Base-by-base conservation (phyloP, 805 yeast genomes). In the Zygoascus flipseniorum region DNA sequence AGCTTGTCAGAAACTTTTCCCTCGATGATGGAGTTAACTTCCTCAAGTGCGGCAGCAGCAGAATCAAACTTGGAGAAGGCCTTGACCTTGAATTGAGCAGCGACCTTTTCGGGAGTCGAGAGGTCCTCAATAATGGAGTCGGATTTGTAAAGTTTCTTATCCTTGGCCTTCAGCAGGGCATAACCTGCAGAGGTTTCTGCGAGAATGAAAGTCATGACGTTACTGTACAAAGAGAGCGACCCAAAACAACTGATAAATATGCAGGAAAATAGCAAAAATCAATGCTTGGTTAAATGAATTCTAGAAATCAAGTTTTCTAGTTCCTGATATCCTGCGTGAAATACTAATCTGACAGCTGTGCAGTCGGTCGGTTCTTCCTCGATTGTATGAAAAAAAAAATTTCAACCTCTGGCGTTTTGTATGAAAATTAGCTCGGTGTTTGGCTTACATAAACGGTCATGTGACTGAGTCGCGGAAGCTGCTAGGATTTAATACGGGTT, bases 121-220 rank as follows among this genome's bases (percentile, higher is more conserved):
- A 90, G 78, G 69, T 89, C 96, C 59, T 83, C 79, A 60, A 86
- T 72, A 62, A 90, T 74, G 55, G 82, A 69, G 52, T 85, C 71
- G 26, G 93, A 83, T 76, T 90, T 92, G 80, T 92, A 85, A 65
- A 93, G 85, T 79, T 92, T 92, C 78, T 93, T 93, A 79, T 93
- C 98, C 59, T 96, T 85, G 54, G 97, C 96, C 77, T 93, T 93
- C 70, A 93, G 81, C 69, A 93, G 80, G 69, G 99, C 99, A 72
- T 93, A 93, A 69, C 99, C 99, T 51, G 99, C 99, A 59, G 99
- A 87, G 60, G 99, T 93, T 78, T 93, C 99, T 57, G 98, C 86
- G 71, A 92, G 82, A 68, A 92, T 65, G 55, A 69, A 68, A 37
- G 73, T 64, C 73, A 69, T 69, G 51, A 18, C 39, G 39, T n/a